Base-by-base conservation (phyloP, 805 yeast species). In the Myxozyma geophila region DNA sequence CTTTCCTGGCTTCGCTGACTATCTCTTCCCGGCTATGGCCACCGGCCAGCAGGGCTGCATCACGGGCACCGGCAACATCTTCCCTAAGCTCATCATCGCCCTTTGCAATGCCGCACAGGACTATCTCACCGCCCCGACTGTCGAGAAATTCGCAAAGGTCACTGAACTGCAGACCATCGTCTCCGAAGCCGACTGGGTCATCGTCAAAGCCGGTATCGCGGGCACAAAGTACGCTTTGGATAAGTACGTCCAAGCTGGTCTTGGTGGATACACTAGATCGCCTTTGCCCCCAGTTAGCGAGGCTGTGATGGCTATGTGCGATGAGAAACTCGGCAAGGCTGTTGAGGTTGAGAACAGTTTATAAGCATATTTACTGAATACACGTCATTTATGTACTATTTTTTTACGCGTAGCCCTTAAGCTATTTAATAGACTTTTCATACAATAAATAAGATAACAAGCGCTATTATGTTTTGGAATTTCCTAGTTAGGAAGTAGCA, bases 1-100 rank as follows among this genome's bases (percentile, higher is more conserved):
- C 36, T 77, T 81, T 66, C 80, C 85, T 7, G 87, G 87, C 12
- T 75, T 82, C 36, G 85, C 85, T 40, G 85, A 83, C 70, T 72
- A 81, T 49, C 73, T 83, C 35, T 71, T 82, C 44, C 84, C 86
- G 35, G 81, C 80, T 12, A 73, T 82, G 58, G 60, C 78, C 0
- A 78, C 81, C 21, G 84, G 83, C n/a, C 78, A 78, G 60, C 74
- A 76, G 58, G 87, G 85, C 40, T 77, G 85, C 41, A 79, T 83
- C 61, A 85, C 83, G 68, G 86, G 85, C n/a, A 73, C 82, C 37
- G 76, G 81, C 54, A 85, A 84, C 44, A 84, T 83, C 1, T 82
- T 77, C 75, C 87, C 87, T 63, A 81, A 81, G 73, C 74, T 79
- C 7, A 78, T 78, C 53, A 82, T 80, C 59, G 75, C 74, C 54